Evolutionary conservation across 2,329 filamentous ascomycete species (phyloP), one percentile per base, ranked within the genome.

Genomic region (Keithomyces neogunnii): DNA sequence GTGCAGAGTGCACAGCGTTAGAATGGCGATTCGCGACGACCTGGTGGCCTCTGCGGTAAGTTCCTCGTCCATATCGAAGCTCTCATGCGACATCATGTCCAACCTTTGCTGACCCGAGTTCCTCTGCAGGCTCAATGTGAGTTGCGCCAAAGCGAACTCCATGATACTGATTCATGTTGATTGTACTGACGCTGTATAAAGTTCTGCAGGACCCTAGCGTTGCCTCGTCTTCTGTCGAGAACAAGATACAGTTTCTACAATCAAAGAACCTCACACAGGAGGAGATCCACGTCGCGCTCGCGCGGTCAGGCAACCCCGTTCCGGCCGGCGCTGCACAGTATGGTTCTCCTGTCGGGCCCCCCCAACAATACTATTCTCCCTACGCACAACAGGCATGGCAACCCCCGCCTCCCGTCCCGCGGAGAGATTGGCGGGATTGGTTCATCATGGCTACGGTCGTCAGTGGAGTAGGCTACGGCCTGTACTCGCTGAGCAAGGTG

Each of bases 371-470:
- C 64, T 76, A 69, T 57, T 75, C 71, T 55, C 70, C 71, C 38
- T 77, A 77, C 51, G 69, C 74, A 47, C 76, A 75, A 54, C 71
- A 77, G 53, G 72, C 76, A 58, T 84, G 80, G 80, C 80, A 81
- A 61, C 74, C 74, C 32, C 72, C 80, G 3, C 77, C 77, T 1
- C 74, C 78, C 51, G 71, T 83, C 2, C 90, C 90, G 3, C 85
- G 83, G 65, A 78, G 93, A 63, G 93, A 99, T 71, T 99, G 93
- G 93, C 81, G 95, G 55, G 93, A 99, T 66, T 97, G 90, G 88
- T 99, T 99, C 71, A 97, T 99, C 69, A 96, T 97, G 89, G 93
- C 93, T 6, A 99, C 93, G 0, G 88, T 97, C 10, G 86, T 95
- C 56, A 86, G 90, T 52, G 89, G 91, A 47, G 85, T 96, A 26